These are phyloP conservation scores for Holtermanniella nyarrowii DNA, from an alignment of 768 basidiomycete genomes.

Conservation along the genomic window DNA sequence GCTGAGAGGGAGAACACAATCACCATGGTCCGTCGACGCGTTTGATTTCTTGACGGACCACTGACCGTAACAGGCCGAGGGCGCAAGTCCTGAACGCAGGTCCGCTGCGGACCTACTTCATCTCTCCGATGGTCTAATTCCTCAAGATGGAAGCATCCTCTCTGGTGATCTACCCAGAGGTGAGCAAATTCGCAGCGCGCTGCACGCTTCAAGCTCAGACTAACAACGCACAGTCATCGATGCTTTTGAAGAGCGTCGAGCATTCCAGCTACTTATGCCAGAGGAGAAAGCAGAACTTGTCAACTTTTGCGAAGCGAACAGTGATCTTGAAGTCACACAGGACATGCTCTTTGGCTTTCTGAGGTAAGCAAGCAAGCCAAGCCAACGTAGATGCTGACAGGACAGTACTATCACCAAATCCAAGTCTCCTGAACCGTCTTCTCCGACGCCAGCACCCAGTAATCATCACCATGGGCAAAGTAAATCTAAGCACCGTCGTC, in stretches of 20 bases:
- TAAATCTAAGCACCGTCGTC: constrained; percentile 10
- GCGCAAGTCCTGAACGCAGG: constrained; percentile 12
- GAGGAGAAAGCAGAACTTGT: not conserved
- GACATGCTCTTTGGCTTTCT: not conserved
- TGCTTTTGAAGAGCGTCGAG: not conserved
- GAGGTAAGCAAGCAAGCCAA: not conserved
- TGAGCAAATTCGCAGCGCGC: constrained; percentile 5
- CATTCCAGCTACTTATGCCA: not conserved
- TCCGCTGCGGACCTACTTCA: constrained; percentile 28
- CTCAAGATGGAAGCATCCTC: constrained; percentile 18
- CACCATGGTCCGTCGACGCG: too few species aligned
- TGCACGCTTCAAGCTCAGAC: not conserved
- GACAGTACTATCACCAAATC: not conserved
- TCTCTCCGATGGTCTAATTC: constrained; percentile 30
- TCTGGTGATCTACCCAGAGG: constrained; percentile 23
- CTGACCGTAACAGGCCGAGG: too few species aligned
- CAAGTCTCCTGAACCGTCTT: not conserved
- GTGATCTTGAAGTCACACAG: not conserved
- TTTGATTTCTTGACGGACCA: too few species aligned
- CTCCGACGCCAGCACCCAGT: not conserved
- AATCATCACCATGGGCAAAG: constrained; percentile 12
- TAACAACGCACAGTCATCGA: not conserved
- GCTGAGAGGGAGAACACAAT: too few species aligned
- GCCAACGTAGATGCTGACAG: not conserved
- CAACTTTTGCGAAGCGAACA: not conserved